Percentiles rank a stretch among this genome's conserved stretches.
phyloP scores from a whole-genome alignment of 2,329 filamentous ascomycete genomes.

The Aspergillus sp. region DNA sequence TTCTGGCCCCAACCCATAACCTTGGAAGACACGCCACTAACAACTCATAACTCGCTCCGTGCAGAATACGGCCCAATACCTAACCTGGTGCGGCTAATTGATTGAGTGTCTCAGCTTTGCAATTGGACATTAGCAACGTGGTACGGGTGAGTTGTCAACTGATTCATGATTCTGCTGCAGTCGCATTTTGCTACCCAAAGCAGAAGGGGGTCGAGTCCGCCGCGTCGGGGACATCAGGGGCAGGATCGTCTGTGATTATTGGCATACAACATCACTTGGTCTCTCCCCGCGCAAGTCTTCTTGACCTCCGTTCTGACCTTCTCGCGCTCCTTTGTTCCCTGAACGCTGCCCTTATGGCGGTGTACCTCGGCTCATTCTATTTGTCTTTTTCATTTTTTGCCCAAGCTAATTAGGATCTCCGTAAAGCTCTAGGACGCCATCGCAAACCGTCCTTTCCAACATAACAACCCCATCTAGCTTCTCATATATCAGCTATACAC shows the following conservation, averaged over 20 bases:
- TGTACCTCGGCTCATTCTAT: background rate
- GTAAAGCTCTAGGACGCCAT: background rate
- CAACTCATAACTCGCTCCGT: background rate
- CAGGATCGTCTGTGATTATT: background rate
- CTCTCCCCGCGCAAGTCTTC: background rate
- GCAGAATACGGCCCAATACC: background rate
- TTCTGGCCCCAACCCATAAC: conserved; percentile 1
- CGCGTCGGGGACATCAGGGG: background rate
- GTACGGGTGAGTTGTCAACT: conserved; percentile 12
- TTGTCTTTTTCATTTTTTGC: background rate
- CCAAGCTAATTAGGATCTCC: background rate
- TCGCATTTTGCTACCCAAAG: background rate
- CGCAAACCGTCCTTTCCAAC: background rate
- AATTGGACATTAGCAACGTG: conserved; percentile 11
- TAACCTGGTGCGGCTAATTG: background rate
- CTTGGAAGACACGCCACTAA: background rate
- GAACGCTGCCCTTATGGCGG: background rate
- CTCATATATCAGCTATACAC: conserved; percentile 3
- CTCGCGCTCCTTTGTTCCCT: background rate
- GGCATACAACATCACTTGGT: background rate
- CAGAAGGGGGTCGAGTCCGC: conserved; percentile 5
- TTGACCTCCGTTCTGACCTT: background rate
- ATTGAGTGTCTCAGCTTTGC: background rate
- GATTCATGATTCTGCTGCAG: background rate
- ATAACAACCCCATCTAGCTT: background rate